These are phyloP conservation scores for Mucor lusitanicus DNA, from an alignment of 371 early-diverging fungal species.

Conservation along the genomic window DNA sequence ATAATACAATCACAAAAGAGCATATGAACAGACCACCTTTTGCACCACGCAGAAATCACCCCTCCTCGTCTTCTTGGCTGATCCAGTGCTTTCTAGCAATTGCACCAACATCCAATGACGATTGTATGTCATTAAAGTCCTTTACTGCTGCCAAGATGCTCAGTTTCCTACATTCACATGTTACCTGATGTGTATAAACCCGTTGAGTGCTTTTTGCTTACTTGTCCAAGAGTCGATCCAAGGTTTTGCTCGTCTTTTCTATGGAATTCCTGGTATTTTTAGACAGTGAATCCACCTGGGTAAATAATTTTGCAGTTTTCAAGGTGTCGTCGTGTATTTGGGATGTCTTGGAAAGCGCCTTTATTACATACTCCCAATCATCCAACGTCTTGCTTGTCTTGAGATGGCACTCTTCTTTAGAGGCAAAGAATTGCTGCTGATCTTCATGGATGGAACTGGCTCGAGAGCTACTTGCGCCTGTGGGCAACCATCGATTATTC, in stretches of 20 bases:
- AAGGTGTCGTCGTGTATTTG: slow-evolving; percentile 21
- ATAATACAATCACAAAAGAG: background rate
- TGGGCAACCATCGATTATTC: background rate
- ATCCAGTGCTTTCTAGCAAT: background rate
- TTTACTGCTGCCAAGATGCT: background rate
- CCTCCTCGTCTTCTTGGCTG: background rate
- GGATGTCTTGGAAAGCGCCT: background rate
- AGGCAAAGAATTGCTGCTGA: slow-evolving; percentile 9
- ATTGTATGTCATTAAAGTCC: background rate
- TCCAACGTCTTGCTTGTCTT: slow-evolving; percentile 28
- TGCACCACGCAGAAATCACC: background rate
- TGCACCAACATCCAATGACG: background rate
- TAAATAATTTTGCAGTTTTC: slow-evolving; percentile 29
- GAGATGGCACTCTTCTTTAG: slow-evolving; percentile 32
- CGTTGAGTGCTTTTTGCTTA: background rate
- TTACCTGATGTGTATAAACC: background rate
- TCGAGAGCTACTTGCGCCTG: background rate
- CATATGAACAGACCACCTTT: background rate
- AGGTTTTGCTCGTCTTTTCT: slow-evolving; percentile 13
- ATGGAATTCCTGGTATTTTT: slow-evolving; percentile 27
- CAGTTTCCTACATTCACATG: background rate
- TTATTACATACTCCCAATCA: slow-evolving; percentile 23
- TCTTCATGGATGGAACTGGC: background rate
- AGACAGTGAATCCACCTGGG: slow-evolving; percentile 27
- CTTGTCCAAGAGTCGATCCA: slow-evolving; percentile 20